Evolutionary conservation across 305 asterid genomes (phyloP), one percentile per base, ranked within the genome.

Genomic region (Fraxinus sp.): DNA sequence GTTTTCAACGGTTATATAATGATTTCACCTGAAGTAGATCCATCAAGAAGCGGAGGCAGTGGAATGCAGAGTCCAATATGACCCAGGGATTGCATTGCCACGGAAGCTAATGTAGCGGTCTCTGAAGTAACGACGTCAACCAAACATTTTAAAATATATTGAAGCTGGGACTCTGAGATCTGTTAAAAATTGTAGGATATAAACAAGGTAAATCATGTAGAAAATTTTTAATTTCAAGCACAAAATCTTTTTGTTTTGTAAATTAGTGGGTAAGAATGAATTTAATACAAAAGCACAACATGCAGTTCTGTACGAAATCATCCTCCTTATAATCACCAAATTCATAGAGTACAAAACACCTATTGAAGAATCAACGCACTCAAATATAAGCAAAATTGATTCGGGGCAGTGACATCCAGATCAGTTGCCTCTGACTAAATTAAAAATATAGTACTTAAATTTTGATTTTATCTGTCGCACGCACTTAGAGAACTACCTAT

Each of bases 1-100:
- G 78, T 39, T 68, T 20, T 82, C 30, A 83, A 82, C 80, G 79
- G 85, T 75, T 41, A 83, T 73, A 82, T 49, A 77, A 68, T 80
- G 85, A 39, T n/a, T 83, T 87, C 84, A 97, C 99, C 98, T 90
- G 90, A 83, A 80, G 86, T 84, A 77, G 97, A 88, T 81, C 90
- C 97, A 82, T 87, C 82, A 83, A 82, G 89, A 89, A 95, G 84
- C 57, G 87, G 91, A 89, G 98, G 98, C 85, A 96, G 90, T 79
- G 94, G 92, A 80, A 86, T 81, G 81, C 95, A 87, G 85, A 95
- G 92, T 86, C 98, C 99, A 90, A 96, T 91, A 89, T 95, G 98
- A 84, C 99, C 99, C 86, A 96, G 90, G 70, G 98, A 93, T 93
- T 93, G 95, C 96, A 95, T 90, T 74, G 97, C 98, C 82, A 89